phyloP scores from a whole-genome alignment of 768 basidiomycete species.

The Suillus tomentosus region DNA sequence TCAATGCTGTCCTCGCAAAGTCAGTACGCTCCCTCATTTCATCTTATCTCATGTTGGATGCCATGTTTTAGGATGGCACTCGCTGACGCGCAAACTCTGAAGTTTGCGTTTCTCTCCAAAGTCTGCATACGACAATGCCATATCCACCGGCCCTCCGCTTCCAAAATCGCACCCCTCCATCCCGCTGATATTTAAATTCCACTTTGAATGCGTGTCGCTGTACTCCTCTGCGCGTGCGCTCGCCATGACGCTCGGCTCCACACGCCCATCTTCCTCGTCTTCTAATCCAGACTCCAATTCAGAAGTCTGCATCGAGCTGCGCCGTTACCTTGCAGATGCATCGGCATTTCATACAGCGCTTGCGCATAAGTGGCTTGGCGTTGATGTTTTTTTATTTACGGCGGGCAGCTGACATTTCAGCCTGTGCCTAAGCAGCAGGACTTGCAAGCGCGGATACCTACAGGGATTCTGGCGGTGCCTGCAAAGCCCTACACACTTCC shows the following conservation, averaged over 20 bases:
- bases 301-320: constrained; percentile 67
- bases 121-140: constrained; percentile 74
- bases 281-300: constrained; percentile 27
- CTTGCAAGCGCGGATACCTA: constrained; percentile 76
- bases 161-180: constrained; percentile 93
- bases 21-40: constrained; percentile 38
- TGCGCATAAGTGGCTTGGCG: constrained; percentile 93
- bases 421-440: constrained; percentile 73
- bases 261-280: constrained; percentile 29
- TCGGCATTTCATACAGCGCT: constrained; percentile 69
- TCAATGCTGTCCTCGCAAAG: constrained; percentile 81
- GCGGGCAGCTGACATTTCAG: constrained; percentile 81
- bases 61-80: constrained; percentile 64
- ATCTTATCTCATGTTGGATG: not conserved
- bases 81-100: constrained; percentile 89
- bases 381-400: constrained; percentile 55
- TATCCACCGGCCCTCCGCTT: constrained; percentile 89
- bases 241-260: constrained; percentile 58
- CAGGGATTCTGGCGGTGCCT: constrained; percentile 74
- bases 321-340: constrained; percentile 74
- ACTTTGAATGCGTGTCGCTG: constrained; percentile 80
- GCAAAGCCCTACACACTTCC: constrained; percentile 66
- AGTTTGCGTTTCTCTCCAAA: constrained; percentile 84
- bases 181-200: constrained; percentile 86
- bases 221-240: constrained; percentile 79